Percentiles rank a stretch among this genome's conserved stretches.
These are phyloP conservation scores for Stephania yunnanensis DNA, from an alignment of 164 flowering plant species.

Conservation along the genomic window DNA sequence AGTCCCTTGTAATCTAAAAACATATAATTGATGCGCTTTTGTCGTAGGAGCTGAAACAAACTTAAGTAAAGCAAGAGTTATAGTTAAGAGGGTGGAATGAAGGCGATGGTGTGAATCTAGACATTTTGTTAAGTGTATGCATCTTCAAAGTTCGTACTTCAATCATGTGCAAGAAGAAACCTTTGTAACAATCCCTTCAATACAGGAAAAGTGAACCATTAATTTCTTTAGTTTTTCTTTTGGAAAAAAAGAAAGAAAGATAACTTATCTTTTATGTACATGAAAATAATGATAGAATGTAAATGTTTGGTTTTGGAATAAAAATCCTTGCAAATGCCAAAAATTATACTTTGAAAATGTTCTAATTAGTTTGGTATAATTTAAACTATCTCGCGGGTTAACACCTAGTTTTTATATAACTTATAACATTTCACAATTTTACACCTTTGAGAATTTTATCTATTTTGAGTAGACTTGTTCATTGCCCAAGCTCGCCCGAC, in stretches of 20 bases:
- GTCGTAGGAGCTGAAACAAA: neutral
- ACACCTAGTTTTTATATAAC: too few relatives aligned
- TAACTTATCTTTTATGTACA: too few relatives aligned
- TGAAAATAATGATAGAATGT: neutral
- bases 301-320: too few relatives aligned
- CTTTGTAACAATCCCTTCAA: too few relatives aligned
- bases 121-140: neutral
- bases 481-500: too few relatives aligned
- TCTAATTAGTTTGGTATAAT: too few relatives aligned
- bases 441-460: too few relatives aligned
- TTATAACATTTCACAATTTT: too few relatives aligned
- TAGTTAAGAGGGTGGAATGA: neutral
- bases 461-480: too few relatives aligned
- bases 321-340: too few relatives aligned
- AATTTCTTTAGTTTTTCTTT: neutral
- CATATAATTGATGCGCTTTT: neutral
- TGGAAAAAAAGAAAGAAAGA: neutral
- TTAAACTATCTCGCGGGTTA: too few relatives aligned
- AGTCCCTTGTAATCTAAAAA: neutral
- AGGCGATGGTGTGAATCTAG: neutral
- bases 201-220: neutral
- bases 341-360: too few relatives aligned
- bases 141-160: neutral
- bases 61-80: neutral
- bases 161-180: neutral